These are phyloP conservation scores for Ceratocystis diversiconidia DNA, from an alignment of 2,329 filamentous ascomycete species.

Conservation along the genomic window DNA sequence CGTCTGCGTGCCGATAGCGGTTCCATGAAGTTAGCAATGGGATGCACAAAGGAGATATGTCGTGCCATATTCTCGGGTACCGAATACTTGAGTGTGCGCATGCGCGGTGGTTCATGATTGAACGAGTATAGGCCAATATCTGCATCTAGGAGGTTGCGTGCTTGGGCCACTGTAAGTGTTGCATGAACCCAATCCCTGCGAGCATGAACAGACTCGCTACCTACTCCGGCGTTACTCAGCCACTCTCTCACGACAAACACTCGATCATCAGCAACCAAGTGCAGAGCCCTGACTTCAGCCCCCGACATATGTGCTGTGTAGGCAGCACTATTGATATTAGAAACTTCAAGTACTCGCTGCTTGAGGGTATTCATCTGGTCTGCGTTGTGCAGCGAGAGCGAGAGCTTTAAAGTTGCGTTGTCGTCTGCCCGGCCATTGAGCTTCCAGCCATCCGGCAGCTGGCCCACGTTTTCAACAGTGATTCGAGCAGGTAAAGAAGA, in stretches of 20 bases:
- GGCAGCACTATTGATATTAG: slow-evolving; percentile 31
- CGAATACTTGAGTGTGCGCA: slow-evolving; percentile 33
- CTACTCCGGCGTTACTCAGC: slow-evolving; percentile 29
- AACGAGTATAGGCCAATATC: slow-evolving; percentile 33
- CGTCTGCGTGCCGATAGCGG: slow-evolving; percentile 21
- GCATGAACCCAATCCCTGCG: slow-evolving; percentile 32
- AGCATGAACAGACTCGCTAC: slow-evolving; percentile 21
- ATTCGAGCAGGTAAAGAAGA: slow-evolving; percentile 11
- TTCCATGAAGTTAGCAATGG: slow-evolving; percentile 36
- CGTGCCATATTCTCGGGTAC: slow-evolving; percentile 29
- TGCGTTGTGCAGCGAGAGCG: slow-evolving; percentile 18
- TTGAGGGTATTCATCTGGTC: slow-evolving; percentile 16
- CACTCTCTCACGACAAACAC: slow-evolving; percentile 29
- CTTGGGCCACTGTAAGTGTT: slow-evolving; percentile 28
- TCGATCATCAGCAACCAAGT: slow-evolving; percentile 25
- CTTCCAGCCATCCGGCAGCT: slow-evolving; percentile 18
- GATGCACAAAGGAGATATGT: slow-evolving; percentile 34
- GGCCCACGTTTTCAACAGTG: slow-evolving; percentile 15
- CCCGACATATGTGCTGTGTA: slow-evolving; percentile 32
- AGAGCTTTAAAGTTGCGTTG: slow-evolving; percentile 13
- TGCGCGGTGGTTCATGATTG: slow-evolving; percentile 25
- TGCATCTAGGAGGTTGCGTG: slow-evolving; percentile 28
- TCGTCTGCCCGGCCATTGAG: slow-evolving; percentile 8
- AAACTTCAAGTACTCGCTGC: slow-evolving; percentile 21
- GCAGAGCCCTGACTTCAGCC: slow-evolving; percentile 27